Evolutionary conservation across 306 rosid genomes (phyloP).

Genomic region (Ammopiptanthus mongolicus): DNA sequence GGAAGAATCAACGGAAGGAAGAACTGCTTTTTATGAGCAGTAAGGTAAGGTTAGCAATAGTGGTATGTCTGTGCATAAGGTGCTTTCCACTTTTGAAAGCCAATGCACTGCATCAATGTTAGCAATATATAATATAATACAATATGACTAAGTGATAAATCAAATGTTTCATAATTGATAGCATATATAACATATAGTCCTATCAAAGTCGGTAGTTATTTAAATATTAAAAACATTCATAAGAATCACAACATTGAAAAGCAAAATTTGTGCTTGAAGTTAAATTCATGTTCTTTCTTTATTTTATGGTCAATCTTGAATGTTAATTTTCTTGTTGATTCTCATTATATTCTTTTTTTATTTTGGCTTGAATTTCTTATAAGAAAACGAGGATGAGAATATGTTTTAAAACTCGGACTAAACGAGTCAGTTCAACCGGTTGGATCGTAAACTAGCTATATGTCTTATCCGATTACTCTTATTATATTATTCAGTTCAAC

Average conservation of each 20-base stretch:
- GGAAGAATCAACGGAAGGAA: constrained; percentile 73
- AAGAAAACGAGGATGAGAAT: not conserved
- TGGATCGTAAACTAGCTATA: no score
- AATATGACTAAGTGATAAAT: not conserved
- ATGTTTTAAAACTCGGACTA: not conserved
- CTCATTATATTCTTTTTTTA: not conserved
- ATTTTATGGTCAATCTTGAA: not conserved
- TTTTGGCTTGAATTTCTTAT: not conserved
- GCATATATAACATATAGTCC: not conserved
- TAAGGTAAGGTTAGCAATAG: constrained; percentile 42
- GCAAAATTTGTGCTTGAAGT: not conserved
- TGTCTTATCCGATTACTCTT: no score
- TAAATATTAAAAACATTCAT: constrained; percentile 1
- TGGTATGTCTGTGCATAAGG: not conserved
- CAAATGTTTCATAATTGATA: not conserved
- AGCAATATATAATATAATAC: not conserved
- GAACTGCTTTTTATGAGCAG: constrained; percentile 73
- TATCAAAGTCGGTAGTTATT: not conserved
- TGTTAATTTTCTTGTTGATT: not conserved
- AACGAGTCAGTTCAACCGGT: no score
- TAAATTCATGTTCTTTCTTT: not conserved
- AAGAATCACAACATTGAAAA: not conserved
- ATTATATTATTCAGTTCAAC: no score
- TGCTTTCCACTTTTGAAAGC: not conserved
- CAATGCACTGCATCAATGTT: not conserved